Conservation (phyloP, 768 basidiomycete species). For the Rhizopogon salebrosus region DNA sequence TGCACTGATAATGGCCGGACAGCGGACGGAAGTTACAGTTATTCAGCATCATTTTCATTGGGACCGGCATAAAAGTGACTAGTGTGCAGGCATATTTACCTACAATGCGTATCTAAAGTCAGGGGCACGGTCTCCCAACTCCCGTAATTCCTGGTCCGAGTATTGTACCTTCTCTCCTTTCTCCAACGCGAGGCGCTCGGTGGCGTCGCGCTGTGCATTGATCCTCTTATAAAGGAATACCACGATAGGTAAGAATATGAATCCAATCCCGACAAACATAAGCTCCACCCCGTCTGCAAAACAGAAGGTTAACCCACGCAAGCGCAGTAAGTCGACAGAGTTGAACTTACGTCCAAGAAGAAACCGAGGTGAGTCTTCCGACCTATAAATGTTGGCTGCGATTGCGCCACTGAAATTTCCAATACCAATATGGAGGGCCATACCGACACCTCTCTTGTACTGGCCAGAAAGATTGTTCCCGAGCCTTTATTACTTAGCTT, state of each 20-base stretch:
- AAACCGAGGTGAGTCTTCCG: constrained; percentile 54
- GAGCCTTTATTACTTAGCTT: background rate
- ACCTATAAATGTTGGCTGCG: constrained; percentile 57
- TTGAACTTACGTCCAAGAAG: too few species aligned
- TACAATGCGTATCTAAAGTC: constrained; percentile 55
- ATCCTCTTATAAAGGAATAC: constrained; percentile 48
- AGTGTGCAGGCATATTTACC: too few species aligned
- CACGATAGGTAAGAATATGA: constrained; percentile 45
- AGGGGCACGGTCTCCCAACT: constrained; percentile 56
- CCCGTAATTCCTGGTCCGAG: constrained; percentile 16
- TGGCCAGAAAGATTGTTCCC: constrained; percentile 35
- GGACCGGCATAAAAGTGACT: too few species aligned
- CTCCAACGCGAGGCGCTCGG: constrained; percentile 5
- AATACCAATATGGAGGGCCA: constrained; percentile 54
- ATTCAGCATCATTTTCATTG: too few species aligned
- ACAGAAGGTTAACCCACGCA: background rate
- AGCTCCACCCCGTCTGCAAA: constrained; percentile 55
- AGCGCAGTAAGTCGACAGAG: too few species aligned
- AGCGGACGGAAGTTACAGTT: too few species aligned
- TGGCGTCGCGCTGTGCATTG: constrained; percentile 46
- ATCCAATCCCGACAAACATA: constrained; percentile 64
- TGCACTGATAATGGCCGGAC: constrained; percentile 65
- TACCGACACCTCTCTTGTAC: constrained; percentile 64
- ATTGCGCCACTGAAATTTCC: too few species aligned
- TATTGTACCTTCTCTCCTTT: constrained; percentile 14